A percentile compares a stretch with the other conserved stretches of the same genome.
phyloP scores from a whole-genome alignment of 1,284 basidiomycete genomes.

The Naganishia liquefaciens region DNA sequence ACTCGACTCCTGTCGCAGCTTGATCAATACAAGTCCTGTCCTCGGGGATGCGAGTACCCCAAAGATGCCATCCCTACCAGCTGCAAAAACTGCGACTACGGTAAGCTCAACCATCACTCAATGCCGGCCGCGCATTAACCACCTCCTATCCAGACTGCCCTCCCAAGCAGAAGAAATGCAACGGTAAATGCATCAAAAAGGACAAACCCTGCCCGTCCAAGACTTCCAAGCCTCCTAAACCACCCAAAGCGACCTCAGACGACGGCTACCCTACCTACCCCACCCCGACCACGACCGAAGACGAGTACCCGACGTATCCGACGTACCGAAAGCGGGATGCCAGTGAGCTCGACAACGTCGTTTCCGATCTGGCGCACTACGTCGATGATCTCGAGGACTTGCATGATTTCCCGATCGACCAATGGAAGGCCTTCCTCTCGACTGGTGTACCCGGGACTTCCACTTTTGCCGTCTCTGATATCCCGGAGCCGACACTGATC shows the following conservation, averaged over 20 bases:
- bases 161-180: constrained; percentile 13
- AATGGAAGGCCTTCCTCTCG: neutral
- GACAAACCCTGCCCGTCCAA: constrained; percentile 19
- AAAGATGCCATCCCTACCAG: constrained; percentile 14
- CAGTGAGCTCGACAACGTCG: neutral
- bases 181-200: constrained; percentile 8
- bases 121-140: neutral
- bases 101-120: neutral
- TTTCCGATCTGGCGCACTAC: neutral
- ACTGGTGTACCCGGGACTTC: neutral
- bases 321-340: neutral
- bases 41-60: constrained; percentile 20
- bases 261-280: neutral
- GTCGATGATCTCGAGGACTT: constrained; percentile 1
- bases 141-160: constrained; percentile 4
- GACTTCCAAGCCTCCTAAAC: constrained; percentile 5
- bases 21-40: constrained; percentile 24
- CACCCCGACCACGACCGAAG: neutral
- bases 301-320: neutral
- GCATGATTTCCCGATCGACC: neutral
- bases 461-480: constrained; percentile 16
- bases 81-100: constrained; percentile 17
- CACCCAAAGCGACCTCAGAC: constrained; percentile 10
- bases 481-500: constrained; percentile 19
- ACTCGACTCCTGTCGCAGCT: neutral